Conservation (phyloP, 768 basidiomycete species). For the Collybia nuda region DNA sequence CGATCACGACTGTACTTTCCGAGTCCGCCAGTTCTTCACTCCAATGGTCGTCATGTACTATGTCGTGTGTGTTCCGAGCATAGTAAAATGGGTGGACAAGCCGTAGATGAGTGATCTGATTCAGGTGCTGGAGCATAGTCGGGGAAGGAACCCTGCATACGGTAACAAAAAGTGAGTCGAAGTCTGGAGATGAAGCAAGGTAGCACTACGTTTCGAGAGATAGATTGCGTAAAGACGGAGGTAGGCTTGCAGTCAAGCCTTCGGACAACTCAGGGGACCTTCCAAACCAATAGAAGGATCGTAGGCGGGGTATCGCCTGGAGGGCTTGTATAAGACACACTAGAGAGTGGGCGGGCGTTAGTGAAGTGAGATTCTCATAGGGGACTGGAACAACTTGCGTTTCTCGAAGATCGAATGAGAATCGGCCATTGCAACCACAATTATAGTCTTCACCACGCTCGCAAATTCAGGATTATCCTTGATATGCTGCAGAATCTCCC, state of each 20-base stretch:
- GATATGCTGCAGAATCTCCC: slow-evolving; percentile 38
- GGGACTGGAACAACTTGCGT: slow-evolving; percentile 18
- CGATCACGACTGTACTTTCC: too few relatives aligned
- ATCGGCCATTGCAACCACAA: slow-evolving; percentile 33
- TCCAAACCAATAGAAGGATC: slow-evolving; percentile 38
- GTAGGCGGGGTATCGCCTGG: slow-evolving; percentile 26
- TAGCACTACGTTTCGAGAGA: slow-evolving; percentile 27
- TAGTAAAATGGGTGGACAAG: slow-evolving; percentile 32
- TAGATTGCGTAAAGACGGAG: slow-evolving; percentile 23
- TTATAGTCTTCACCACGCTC: slow-evolving; percentile 31
- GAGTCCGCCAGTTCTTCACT: too few relatives aligned
- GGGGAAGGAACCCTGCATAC: slow-evolving; percentile 10
- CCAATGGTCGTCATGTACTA: background rate
- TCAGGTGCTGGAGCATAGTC: slow-evolving; percentile 23
- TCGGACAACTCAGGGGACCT: slow-evolving; percentile 25
- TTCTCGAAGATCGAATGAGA: slow-evolving; percentile 34
- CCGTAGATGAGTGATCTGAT: slow-evolving; percentile 20
- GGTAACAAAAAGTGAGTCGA: too few relatives aligned
- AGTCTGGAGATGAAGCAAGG: too few relatives aligned
- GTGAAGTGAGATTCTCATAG: background rate
- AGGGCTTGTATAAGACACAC: slow-evolving; percentile 35
- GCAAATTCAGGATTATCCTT: slow-evolving; percentile 32
- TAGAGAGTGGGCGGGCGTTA: slow-evolving; percentile 11
- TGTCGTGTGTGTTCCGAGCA: slow-evolving; percentile 28
- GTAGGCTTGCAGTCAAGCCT: slow-evolving; percentile 27